Evolutionary conservation across 108 stramenopile genomes (phyloP), one percentile per base, ranked within the genome.

Genomic region (Nitzschia sp.): DNA sequence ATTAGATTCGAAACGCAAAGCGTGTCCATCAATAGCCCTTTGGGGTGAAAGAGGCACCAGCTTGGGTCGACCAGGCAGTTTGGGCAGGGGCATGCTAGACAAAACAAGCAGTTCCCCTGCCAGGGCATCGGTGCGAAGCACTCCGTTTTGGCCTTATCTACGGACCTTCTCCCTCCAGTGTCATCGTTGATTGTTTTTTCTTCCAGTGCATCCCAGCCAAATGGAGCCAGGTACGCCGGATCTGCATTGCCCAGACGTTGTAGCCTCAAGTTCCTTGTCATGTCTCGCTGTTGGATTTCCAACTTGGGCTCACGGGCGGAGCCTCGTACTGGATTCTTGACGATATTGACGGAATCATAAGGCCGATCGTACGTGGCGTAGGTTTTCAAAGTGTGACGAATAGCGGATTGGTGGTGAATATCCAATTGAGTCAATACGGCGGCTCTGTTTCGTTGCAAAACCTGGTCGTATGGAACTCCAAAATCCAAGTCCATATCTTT

Each of bases 101-200:
- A 46, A 19, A 83, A 30, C 54, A 93, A 42, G 53, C 85, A 83
- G 54, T 93, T 93, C 57, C 89, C 92, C 66, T 74, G 74, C 18
- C 32, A 34, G 26, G 27, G 25, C 46, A 64, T 49, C 56, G 82
- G 65, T 65, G 68, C 25, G 58, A 80, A 42, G 34, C 64, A 46
- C n/a, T 53, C 46, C n/a, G 45, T 54, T 11, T 33, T 54, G 26
- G 49, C 33, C 65, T 80, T 38, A 35, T 65, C 46, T 25, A 33
- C 32, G 45, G 64, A 57, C 13, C 62, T 35, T 6, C 31, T 34
- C 23, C 6, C 15, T 9, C 55, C 36, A 11, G 47, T 71, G 24
- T 8, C 45, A 25, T 46, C 62, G 23, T 67, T 9, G 13, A 6
- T 9, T 13, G 29, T 24, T 65, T 70, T n/a, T 30, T 59, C 8